Evolutionary conservation across 2,329 filamentous ascomycete genomes (phyloP).

Genomic region (Cercospora sp.): DNA sequence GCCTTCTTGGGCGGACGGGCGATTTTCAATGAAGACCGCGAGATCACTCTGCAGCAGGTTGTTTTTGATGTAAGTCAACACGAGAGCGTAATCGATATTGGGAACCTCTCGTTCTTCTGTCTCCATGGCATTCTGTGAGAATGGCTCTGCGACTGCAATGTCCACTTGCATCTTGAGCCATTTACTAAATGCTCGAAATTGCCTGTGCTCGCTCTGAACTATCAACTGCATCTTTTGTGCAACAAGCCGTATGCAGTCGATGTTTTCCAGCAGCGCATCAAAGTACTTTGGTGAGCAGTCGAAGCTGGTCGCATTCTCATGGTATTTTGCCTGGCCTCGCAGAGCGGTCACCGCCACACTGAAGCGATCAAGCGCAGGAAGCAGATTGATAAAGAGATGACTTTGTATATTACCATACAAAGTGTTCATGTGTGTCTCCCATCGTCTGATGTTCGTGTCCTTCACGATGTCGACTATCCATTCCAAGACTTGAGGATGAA

Average conservation of each 20-base stretch:
- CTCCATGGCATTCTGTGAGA: slow-evolving; percentile 63
- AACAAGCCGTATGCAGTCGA: slow-evolving; percentile 73
- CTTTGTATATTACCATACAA: slow-evolving; percentile 76
- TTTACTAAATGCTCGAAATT: slow-evolving; percentile 74
- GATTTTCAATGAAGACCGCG: slow-evolving; percentile 29
- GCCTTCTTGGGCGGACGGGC: slow-evolving; percentile 46
- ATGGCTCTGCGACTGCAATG: slow-evolving; percentile 65
- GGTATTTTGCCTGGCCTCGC: slow-evolving; percentile 78
- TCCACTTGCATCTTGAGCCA: slow-evolving; percentile 88
- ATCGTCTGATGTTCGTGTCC: slow-evolving; percentile 68
- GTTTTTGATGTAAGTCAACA: slow-evolving; percentile 78
- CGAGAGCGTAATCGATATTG: slow-evolving; percentile 67
- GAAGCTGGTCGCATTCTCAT: slow-evolving; percentile 63
- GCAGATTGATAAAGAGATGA: slow-evolving; percentile 80
- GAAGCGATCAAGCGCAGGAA: slow-evolving; percentile 83
- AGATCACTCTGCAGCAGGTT: slow-evolving; percentile 39
- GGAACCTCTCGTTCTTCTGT: slow-evolving; percentile 73
- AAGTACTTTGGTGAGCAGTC: slow-evolving; percentile 51
- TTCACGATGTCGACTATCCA: slow-evolving; percentile 61
- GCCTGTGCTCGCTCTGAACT: slow-evolving; percentile 72
- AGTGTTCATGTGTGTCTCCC: slow-evolving; percentile 82
- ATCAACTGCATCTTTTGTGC: slow-evolving; percentile 71
- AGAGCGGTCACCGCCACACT: slow-evolving; percentile 79
- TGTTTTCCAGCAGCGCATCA: slow-evolving; percentile 59
- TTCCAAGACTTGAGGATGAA: slow-evolving; percentile 71